Conservation (phyloP, 2,329 filamentous ascomycete genomes). For the Fonsecaea monophora region DNA sequence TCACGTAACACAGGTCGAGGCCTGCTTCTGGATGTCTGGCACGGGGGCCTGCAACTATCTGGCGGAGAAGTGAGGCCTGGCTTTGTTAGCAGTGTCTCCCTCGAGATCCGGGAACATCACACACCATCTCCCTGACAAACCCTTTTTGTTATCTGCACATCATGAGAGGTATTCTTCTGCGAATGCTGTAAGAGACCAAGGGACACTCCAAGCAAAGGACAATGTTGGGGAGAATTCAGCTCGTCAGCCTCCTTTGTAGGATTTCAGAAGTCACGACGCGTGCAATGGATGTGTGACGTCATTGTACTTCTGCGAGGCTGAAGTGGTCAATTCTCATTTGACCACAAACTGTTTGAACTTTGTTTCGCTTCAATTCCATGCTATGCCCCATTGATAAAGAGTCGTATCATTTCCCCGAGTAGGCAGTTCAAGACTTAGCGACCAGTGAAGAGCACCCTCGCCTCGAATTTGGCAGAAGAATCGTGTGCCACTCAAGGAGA, state of each 20-base stretch:
- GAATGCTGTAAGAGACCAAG: not conserved
- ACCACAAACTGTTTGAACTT: not conserved
- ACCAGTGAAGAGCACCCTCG: too few relatives aligned
- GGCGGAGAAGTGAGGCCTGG: slow-evolving; percentile 78
- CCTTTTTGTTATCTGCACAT: not conserved
- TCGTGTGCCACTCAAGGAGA: too few relatives aligned
- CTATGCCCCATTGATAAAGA: too few relatives aligned
- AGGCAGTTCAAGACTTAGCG: too few relatives aligned
- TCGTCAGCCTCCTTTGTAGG: slow-evolving; percentile 4
- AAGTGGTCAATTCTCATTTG: not conserved
- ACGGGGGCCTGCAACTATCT: slow-evolving; percentile 88
- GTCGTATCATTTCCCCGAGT: too few relatives aligned
- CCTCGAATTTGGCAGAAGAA: too few relatives aligned
- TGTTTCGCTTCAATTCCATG: too few relatives aligned
- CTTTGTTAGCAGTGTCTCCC: not conserved
- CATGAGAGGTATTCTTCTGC: not conserved
- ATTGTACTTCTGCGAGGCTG: not conserved
- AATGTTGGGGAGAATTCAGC: slow-evolving; percentile 8
- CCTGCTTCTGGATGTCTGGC: slow-evolving; percentile 83
- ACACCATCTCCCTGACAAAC: not conserved
- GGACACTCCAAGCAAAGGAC: not conserved
- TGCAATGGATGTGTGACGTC: not conserved
- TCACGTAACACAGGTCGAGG: slow-evolving; percentile 95
- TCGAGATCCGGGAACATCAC: not conserved
- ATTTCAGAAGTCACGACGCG: slow-evolving; percentile 4